phyloP scores from a whole-genome alignment of 306 rosid genomes.

The Vigna hirtella region DNA sequence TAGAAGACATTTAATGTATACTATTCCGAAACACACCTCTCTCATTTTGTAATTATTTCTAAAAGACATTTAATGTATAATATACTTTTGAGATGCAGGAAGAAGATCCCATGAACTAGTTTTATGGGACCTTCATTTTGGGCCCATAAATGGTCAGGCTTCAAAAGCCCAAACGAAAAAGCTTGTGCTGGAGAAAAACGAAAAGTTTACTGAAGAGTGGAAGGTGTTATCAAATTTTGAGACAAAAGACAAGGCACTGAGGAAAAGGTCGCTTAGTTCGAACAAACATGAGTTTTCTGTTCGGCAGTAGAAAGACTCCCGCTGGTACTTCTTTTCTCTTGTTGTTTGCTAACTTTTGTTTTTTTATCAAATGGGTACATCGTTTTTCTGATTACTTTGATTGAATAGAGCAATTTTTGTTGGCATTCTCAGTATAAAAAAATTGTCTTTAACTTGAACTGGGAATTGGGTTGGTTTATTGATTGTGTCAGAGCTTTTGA shows the following conservation, averaged over 20 bases:
- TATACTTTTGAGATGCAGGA: too few species aligned
- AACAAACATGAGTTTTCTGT: slow-evolving; percentile 75
- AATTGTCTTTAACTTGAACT: background rate
- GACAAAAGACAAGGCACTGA: background rate
- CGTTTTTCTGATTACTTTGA: background rate
- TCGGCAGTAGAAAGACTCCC: slow-evolving; percentile 80
- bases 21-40: too few species aligned
- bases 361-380: background rate
- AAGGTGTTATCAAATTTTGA: background rate
- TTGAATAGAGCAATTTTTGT: background rate
- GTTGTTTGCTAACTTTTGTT: background rate
- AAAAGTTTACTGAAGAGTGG: background rate
- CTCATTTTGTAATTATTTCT: too few species aligned
- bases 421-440: background rate
- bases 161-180: background rate
- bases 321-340: slow-evolving; percentile 55
- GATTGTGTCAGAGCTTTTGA: slow-evolving; percentile 67
- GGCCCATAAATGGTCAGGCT: background rate
- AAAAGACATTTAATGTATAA: too few species aligned
- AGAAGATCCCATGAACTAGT: background rate
- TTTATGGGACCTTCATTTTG: background rate
- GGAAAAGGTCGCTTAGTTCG: background rate
- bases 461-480: slow-evolving; percentile 9
- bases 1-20: too few species aligned
- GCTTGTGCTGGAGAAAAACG: background rate